A percentile compares a stretch with the other conserved stretches of the same genome.
Evolutionary conservation across 1,284 basidiomycete genomes (phyloP).

Genomic region (Apiotrichum porosum): DNA sequence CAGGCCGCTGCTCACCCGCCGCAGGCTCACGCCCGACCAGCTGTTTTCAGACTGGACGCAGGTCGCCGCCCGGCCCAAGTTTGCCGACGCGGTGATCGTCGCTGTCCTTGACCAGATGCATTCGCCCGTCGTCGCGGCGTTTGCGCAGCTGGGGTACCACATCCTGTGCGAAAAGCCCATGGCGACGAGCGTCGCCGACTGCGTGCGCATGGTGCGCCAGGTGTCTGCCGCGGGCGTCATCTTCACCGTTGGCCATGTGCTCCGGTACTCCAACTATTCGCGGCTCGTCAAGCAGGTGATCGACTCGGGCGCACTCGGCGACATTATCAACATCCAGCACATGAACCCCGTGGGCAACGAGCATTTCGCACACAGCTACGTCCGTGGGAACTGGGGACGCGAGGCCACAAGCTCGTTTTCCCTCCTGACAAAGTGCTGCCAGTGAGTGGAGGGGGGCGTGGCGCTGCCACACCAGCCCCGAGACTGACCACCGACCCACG

Average conservation of each 20-base stretch:
- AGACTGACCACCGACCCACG: background rate
- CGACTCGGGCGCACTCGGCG: constrained; percentile 64
- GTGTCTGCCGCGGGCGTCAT: constrained; percentile 60
- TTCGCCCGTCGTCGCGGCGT: constrained; percentile 64
- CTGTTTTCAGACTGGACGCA: constrained; percentile 68
- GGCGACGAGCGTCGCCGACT: constrained; percentile 68
- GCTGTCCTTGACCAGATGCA: constrained; percentile 69
- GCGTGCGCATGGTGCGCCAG: constrained; percentile 66
- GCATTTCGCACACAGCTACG: constrained; percentile 60
- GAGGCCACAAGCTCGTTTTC: constrained; percentile 69
- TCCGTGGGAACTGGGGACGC: constrained; percentile 71
- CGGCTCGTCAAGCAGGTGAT: constrained; percentile 64
- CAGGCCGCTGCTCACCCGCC: background rate
- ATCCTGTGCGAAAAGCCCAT: constrained; percentile 87
- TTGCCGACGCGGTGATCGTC: constrained; percentile 74
- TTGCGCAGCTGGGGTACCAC: constrained; percentile 73
- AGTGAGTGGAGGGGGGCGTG: constrained; percentile 53
- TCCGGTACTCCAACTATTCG: constrained; percentile 79
- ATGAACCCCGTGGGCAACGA: constrained; percentile 40
- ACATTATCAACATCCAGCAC: constrained; percentile 63
- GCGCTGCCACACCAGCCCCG: no score
- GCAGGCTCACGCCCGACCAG: constrained; percentile 57
- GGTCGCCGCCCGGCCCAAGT: constrained; percentile 60
- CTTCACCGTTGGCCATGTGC: constrained; percentile 80
- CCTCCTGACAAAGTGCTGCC: constrained; percentile 81